Evolutionary conservation across 495 filamentous ascomycete species (phyloP).

Genomic region (Penicillium lividum): DNA sequence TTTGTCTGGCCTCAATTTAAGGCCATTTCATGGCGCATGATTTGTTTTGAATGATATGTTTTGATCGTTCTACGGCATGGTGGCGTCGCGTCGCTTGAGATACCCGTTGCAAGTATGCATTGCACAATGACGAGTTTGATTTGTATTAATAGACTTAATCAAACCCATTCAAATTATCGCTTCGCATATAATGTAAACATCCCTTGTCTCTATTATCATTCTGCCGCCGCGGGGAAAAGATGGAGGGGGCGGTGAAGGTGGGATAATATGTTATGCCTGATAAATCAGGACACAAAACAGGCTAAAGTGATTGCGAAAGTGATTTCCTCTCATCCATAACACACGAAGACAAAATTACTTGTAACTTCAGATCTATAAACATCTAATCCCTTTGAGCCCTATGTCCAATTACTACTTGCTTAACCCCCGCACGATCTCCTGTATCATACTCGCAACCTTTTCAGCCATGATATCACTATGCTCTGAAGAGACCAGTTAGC

Average conservation of each 20-base stretch:
- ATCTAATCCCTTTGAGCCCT: background rate
- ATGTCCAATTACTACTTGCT: background rate
- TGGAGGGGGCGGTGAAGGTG: too few species aligned
- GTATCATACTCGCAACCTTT: slow-evolving; percentile 63
- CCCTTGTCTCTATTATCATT: too few species aligned
- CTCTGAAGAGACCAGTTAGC: slow-evolving; percentile 33
- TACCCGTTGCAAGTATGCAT: slow-evolving; percentile 28
- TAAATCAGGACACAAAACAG: too few species aligned
- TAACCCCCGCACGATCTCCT: slow-evolving; percentile 43
- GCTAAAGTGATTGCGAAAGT: too few species aligned
- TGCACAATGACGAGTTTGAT: slow-evolving; percentile 3
- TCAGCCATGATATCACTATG: slow-evolving; percentile 66
- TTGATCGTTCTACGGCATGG: slow-evolving; percentile 13
- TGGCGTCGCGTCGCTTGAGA: slow-evolving; percentile 30
- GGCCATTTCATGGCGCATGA: slow-evolving; percentile 16
- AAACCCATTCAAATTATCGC: background rate
- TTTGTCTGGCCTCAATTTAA: background rate
- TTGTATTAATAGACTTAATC: background rate
- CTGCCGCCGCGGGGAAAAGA: too few species aligned
- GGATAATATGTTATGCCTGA: too few species aligned
- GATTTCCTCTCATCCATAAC: too few species aligned
- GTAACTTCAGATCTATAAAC: background rate
- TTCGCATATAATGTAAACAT: too few species aligned
- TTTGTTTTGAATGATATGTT: background rate
- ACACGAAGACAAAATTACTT: too few species aligned